Evolutionary conservation across 495 filamentous ascomycete genomes (phyloP), one percentile per base, ranked within the genome.

Genomic region (Lophiotrema nucula): DNA sequence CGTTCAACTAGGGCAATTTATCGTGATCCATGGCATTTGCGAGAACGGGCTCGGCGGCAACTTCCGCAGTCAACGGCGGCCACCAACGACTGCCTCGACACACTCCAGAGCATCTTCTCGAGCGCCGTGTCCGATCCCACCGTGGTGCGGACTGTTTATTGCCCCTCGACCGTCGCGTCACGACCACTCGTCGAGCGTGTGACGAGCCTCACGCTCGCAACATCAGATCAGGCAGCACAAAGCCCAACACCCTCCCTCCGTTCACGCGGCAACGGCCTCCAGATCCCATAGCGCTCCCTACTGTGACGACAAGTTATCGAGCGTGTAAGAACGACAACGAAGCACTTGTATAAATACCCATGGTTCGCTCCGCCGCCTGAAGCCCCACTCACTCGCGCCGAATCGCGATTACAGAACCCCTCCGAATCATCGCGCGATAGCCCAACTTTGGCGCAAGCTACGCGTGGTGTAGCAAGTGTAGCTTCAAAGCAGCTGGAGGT

Each of bases 371-470:
- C n/a, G 31, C 31, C 31, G 8, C 10, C 5, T 13, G 27, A 22
- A 11, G 10, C 10, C 26, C 5, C 26, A 33, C 27, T 28, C 10
- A 28, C 22, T 26, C 10, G 23, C 12, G 4, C 2, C 18, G 3
- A 50, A 13, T 27, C 47, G 47, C 47, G 47, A 24, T 27, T 13
- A 12, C 27, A 33, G 4, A 8, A 37, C 24, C 24, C 11, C 28
- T 15, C 8, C 24, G 22, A 38, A 38, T 5, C 41, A 62, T 62
- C 52, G 53, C 58, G 27, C 37, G 39, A 23, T 23, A 44, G 18
- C 48, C n/a, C n/a, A n/a, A n/a, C n/a, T n/a, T n/a, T n/a, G n/a
- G n/a, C n/a, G n/a, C n/a, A n/a, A n/a, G n/a, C n/a, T n/a, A n/a
- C n/a, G n/a, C n/a, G n/a, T n/a, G n/a, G n/a, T n/a, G n/a, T n/a